Evolutionary conservation across 2,329 filamentous ascomycete species (phyloP), one percentile per base, ranked within the genome.

Genomic region (Aspergillus pseudoviridinutans): DNA sequence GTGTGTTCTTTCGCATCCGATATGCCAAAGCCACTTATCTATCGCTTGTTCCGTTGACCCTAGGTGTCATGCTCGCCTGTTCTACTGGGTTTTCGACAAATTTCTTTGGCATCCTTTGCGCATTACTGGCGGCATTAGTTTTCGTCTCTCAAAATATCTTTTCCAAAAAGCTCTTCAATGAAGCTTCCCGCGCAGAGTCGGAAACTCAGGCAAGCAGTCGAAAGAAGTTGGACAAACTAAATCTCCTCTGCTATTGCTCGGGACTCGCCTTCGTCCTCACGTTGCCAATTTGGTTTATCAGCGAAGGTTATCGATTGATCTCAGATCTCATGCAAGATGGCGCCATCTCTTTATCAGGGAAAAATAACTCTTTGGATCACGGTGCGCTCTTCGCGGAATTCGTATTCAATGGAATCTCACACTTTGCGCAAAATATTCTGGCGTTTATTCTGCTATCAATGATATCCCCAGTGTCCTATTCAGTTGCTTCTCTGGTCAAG

Each of bases 131-230:
- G n/a, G 91, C 94, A 7, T 80, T 97, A 56, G 89, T 97, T 63
- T 99, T 99, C 70, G 94, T 99, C 38, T 94, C 92, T 0, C 94
- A 99, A 71, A 99, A 99, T 71, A 99, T 99, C 57, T 96, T 97
- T 64, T 97, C 93, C 22, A 99, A 99, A 76, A 91, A 91, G 64
- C 86, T 99, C 9, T 99, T 99, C 80, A 99, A 97, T 73, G 92
- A 97, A 71, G 91, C 91, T 6, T 88, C 91, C 6, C 87, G 87
- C 58, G 90, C 91, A 2, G 93, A 97, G 75, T 85, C 87, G 7
- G 91, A 96, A 54, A 77, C 80, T 2, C 84, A 84, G 1, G 74
- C 80, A 35, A 81, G 83, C 0, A 76, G 81, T 12, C 83, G 84
- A 47, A 86, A 87, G 60, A 97, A 96, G 76, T 83, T 97, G 20